Percentiles rank a stretch among this genome's conserved stretches.
These are phyloP conservation scores for Suillus occidentalis DNA, from an alignment of 768 basidiomycete genomes.

Conservation along the genomic window DNA sequence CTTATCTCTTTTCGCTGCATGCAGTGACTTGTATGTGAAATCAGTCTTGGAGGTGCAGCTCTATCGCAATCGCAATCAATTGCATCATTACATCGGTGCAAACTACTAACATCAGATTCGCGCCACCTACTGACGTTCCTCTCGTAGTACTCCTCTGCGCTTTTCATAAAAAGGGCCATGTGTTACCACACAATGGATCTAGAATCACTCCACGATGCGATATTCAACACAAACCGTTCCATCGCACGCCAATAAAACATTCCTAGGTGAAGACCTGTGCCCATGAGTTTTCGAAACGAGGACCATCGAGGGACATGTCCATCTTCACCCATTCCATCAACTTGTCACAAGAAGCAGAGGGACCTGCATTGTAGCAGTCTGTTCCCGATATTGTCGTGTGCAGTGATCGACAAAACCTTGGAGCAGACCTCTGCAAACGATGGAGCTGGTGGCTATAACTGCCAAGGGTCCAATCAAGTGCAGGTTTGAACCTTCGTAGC, in stretches of 20 bases:
- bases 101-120: no score
- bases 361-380: no score
- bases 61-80: no score
- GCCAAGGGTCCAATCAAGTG: conserved; percentile 29
- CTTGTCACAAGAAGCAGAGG: no score
- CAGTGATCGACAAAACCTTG: background rate
- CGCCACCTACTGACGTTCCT: no score
- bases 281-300: background rate
- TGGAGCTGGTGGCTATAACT: conserved; percentile 29
- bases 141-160: no score
- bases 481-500: conserved; percentile 16
- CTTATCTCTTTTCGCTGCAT: no score
- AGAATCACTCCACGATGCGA: no score
- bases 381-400: background rate
- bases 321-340: no score
- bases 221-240: background rate
- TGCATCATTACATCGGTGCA: no score
- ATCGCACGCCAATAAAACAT: conserved; percentile 3
- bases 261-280: conserved; percentile 21
- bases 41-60: background rate
- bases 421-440: background rate
- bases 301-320: background rate
- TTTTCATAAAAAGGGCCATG: no score
- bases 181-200: no score
- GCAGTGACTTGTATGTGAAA: background rate